Base-by-base conservation (phyloP, 305 asterid species). In the Fraxinus nigra region DNA sequence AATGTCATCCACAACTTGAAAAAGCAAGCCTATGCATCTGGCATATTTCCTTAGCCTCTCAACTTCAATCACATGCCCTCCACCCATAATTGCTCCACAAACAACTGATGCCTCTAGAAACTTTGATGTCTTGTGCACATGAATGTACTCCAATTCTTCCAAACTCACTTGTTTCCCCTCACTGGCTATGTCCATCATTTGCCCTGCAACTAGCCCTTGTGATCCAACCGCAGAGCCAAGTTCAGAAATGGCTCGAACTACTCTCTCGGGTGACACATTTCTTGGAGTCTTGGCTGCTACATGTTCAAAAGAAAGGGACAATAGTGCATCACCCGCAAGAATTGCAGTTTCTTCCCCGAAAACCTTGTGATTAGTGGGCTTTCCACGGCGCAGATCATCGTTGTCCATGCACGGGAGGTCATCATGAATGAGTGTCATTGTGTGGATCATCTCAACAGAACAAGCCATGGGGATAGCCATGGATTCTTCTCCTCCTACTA, bases 401-500 rank as follows among this genome's bases (percentile, higher is more conserved):
- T 92, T 67, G 83, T 91, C 98, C 97, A 92, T 92, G 84, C 98
- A 91, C 0, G 97, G 98, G 48, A 93, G 95, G 79, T 92, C 98
- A 26, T 93, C 97, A 48, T 93, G 97, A 78, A 93, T 86, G 56
- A 92, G 88, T 10, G 98, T 91, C 98, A 92, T 92, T 13, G 98
- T 92, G 74, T 93, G 97, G 80, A 93, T 87, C 94, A 93, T 93
- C 83, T 92, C 97, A 16, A 92, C 22, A 0, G 95, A 92, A 54
- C 95, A 91, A 16, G 97, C 97, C 75, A 81, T 65, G 35, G 98
- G 95, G 14, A 90, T 69, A 26, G 93, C 94, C 14, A 30, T 28
- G 0, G 85, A 82, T 32, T 89, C 91, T 38, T 86, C 78, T 4
- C 97, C 97, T 6, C 97, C 95, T 1, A 90, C 93, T 0, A 91